phyloP scores from a whole-genome alignment of 2,329 filamentous ascomycete species.

The Fusarium torulosum region DNA sequence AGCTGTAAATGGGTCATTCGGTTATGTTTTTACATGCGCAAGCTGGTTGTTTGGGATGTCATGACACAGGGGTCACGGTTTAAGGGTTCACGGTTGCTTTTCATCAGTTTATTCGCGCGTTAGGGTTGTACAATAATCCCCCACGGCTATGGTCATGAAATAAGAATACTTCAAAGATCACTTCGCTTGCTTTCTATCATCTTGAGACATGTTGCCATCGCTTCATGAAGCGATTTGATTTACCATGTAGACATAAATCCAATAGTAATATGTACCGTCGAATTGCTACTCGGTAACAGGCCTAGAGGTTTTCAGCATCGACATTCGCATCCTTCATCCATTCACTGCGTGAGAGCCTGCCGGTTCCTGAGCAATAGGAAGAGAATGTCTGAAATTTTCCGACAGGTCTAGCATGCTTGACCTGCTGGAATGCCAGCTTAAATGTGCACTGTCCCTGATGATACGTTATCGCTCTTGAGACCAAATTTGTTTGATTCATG shows the following conservation, averaged over 20 bases:
- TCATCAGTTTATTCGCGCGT: constrained; percentile 61
- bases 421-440: not conserved
- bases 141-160: constrained; percentile 76
- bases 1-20: constrained; percentile 77
- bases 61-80: constrained; percentile 87
- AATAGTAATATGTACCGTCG: too few species aligned
- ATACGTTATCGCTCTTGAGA: constrained; percentile 1
- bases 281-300: too few species aligned
- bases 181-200: not conserved
- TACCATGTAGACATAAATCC: too few species aligned
- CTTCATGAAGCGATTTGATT: too few species aligned
- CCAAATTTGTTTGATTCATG: constrained; percentile 34
- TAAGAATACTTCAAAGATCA: constrained; percentile 65
- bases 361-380: too few species aligned
- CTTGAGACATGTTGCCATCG: too few species aligned
- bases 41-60: constrained; percentile 78
- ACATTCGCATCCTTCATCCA: too few species aligned
- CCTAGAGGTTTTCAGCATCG: too few species aligned
- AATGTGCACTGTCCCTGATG: not conserved
- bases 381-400: too few species aligned
- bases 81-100: constrained; percentile 75
- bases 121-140: constrained; percentile 80
- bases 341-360: too few species aligned
- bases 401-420: too few species aligned
- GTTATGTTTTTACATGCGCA: constrained; percentile 67